Evolutionary conservation across 1,139 yeast genomes (phyloP), one percentile per base, ranked within the genome.

Genomic region (Debaryomycetaceae sp.): DNA sequence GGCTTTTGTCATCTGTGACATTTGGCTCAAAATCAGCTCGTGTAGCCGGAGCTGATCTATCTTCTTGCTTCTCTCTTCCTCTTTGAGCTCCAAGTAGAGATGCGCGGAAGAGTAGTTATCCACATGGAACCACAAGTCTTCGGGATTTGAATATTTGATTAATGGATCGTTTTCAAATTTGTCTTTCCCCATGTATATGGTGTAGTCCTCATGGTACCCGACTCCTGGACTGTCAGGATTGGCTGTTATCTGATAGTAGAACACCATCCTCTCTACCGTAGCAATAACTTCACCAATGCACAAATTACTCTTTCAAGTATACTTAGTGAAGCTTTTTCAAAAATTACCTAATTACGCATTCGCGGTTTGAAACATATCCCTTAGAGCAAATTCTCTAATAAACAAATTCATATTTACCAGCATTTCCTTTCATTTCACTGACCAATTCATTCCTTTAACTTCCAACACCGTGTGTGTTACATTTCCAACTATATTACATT

Each of bases 61-160:
- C 6, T 58, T 53, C 17, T 57, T 59, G 38, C 58, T 55, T 42
- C 62, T 59, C 29, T 77, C 80, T 36, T 73, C 78, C 20, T 74
- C 74, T 13, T 68, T 72, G 34, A 85, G 64, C 45, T 88, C 78
- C 31, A 87, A 64, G 55, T 88, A 88, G n/a, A 88, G 75, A 60
- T 88, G 96, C 0, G 95, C 95, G 38, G 91, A 84, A 8, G 91
- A 83, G 44, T 82, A 72, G 53, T 84, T 85, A 55, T 87, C 95
- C 6, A 84, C 91, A 61, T 87, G 96, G 57, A 88, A 87, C 95
- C 96, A 88, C 6, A 86, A 68, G 58, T 86, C 87, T 47, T 78
- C 80, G 13, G 83, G 83, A 52, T 80, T 75, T 0, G 93, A 89
- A 56, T 81, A 76, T 57, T 81, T 82, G 47, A 88, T 84, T 47